Conservation (phyloP, 345 rosid species). For the Eucalyptus tenuipes region DNA sequence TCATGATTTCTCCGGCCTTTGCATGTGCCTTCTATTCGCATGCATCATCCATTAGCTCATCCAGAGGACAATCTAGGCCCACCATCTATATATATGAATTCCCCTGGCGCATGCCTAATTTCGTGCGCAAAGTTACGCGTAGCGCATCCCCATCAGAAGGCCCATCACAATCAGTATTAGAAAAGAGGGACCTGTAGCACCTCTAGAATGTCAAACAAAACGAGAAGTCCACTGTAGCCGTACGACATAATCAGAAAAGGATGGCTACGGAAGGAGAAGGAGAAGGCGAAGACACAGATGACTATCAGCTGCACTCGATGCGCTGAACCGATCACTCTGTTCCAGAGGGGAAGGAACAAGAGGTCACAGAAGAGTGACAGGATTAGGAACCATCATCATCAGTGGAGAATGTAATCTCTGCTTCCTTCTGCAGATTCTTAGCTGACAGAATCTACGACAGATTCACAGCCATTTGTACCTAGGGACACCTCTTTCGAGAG, state of each 20-base stretch:
- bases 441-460: constrained; percentile 39
- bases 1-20: neutral
- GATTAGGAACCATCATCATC: constrained; percentile 44
- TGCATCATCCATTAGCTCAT: neutral
- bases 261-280: neutral
- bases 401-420: constrained; percentile 49
- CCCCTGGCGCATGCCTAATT: neutral
- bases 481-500: too few relatives aligned
- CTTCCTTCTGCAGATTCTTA: constrained; percentile 67
- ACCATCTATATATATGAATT: neutral
- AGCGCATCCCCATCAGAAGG: neutral
- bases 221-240: neutral
- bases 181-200: neutral
- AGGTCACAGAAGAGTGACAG: neutral
- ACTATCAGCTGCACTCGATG: constrained; percentile 32
- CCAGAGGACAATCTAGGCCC: neutral
- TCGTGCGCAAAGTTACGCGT: too few relatives aligned
- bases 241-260: neutral
- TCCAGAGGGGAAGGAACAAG: constrained; percentile 24
- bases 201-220: neutral
- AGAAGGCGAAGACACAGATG: neutral
- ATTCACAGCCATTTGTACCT: too few relatives aligned
- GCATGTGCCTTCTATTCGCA: neutral
- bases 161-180: neutral
- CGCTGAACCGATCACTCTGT: constrained; percentile 27